Base-by-base conservation (phyloP, 352 stramenopile genomes). In the Globisporangium radiosum region DNA sequence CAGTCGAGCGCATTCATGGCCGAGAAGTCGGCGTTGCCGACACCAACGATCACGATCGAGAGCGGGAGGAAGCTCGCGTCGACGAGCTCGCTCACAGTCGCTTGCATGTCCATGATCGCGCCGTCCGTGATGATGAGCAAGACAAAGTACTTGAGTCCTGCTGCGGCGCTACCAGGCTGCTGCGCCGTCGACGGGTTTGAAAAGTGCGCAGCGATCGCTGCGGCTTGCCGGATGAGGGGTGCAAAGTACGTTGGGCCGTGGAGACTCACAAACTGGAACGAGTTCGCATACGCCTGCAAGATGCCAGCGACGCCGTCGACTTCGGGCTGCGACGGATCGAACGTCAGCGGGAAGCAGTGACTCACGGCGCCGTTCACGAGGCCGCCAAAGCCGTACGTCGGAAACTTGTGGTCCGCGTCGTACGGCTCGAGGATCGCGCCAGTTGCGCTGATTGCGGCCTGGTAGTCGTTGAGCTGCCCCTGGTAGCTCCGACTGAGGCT, bases 21-120 rank as follows among this genome's bases (percentile, higher is more conserved):
- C 1, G 66, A 77, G 33, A 90, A 90, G 50, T 87, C 73, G 2
- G 81, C 79, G 33, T 91, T 85, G 15, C 85, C 85, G 37, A 95
- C 85, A 14, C 81, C 83, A 5, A 91, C 81, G 61, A 94, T 90
- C 45, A 94, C 76, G 52, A 94, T 90, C 33, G 78, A 90, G 44
- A 94, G 64, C 0, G 85, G 81, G 53, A 90, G 68, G 14, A 70
- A 72, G 11, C 76, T 88, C 15, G 83, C 83, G 19, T 69, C 63
- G n/a, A 86, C 75, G 25, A 95, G 69, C 44, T 78, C 83, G 42
- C 88, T 72, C 55, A 90, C 73, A 7, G 83, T 95, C 37, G 68
- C 65, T 53, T 85, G 70, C 73, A 92, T 86, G 62, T 93, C 78
- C 77, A 90, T 89, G 60, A 89, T 89, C 15, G 66, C 73, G 17